A percentile compares a stretch with the other conserved stretches of the same genome.
phyloP scores from a whole-genome alignment of 257 asterid genomes.

The Ocimum tenuiflorum region DNA sequence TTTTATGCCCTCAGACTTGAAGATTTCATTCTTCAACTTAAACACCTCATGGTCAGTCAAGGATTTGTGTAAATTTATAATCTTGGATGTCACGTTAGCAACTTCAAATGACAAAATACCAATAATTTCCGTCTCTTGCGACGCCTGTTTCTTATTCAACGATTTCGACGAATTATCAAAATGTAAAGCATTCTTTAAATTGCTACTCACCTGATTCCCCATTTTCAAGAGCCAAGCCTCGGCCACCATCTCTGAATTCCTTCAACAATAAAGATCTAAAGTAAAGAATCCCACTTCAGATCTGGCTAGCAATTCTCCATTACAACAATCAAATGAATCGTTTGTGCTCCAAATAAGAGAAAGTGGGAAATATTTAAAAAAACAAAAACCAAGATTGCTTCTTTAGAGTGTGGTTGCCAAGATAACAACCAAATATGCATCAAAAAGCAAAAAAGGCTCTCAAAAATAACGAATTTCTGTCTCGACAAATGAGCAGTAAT shows the following conservation, averaged over 20 bases:
- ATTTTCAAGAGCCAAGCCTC: slow-evolving; percentile 69
- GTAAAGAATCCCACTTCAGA: slow-evolving; percentile 31
- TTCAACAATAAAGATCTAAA: slow-evolving; percentile 23
- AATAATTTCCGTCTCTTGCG: slow-evolving; percentile 37
- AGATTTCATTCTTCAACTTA: slow-evolving; percentile 62
- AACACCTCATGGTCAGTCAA: slow-evolving; percentile 46
- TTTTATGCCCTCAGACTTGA: slow-evolving; percentile 52
- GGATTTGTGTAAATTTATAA: slow-evolving; percentile 69
- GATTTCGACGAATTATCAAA: slow-evolving; percentile 43
- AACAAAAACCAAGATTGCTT: not conserved
- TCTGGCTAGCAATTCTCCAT: slow-evolving; percentile 21
- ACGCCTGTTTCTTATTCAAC: slow-evolving; percentile 28
- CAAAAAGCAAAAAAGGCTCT: slow-evolving; percentile 2
- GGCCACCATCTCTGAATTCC: slow-evolving; percentile 61
- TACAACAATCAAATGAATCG: not conserved
- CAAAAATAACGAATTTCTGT: slow-evolving; percentile 9
- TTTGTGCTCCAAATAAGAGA: not conserved
- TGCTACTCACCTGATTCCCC: slow-evolving; percentile 88
- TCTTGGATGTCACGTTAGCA: slow-evolving; percentile 85
- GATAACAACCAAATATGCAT: not conserved
- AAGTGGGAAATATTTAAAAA: not conserved
- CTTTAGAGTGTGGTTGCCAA: not conserved
- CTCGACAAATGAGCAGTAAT: slow-evolving; percentile 31
- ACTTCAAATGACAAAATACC: slow-evolving; percentile 89
- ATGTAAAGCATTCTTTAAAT: slow-evolving; percentile 59